Conservation (phyloP, 139 green algal species). For the Chlamydomonas sp. region DNA sequence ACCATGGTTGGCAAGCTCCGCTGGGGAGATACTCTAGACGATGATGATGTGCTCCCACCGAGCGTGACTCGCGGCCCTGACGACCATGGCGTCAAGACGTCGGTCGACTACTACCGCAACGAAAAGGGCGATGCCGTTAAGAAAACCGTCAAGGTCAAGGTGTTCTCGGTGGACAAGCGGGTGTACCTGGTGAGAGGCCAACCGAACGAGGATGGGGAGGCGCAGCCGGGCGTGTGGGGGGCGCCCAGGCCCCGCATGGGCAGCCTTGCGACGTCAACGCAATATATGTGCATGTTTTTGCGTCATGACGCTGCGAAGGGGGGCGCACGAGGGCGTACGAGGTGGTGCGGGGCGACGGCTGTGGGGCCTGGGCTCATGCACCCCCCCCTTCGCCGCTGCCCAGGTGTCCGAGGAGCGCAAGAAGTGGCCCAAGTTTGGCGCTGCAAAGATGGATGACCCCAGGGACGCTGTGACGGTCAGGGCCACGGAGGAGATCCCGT, state of each 20-base stretch:
- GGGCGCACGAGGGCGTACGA: too few species aligned
- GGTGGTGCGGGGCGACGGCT: too few species aligned
- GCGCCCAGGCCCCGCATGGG: neutral
- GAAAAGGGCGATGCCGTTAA: conserved; percentile 91
- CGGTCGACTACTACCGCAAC: conserved; percentile 83
- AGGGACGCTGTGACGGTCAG: conserved; percentile 72
- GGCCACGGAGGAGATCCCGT: conserved; percentile 84
- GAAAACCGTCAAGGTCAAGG: conserved; percentile 74
- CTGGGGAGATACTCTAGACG: conserved; percentile 87
- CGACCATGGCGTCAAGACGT: conserved; percentile 82
- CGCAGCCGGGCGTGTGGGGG: neutral
- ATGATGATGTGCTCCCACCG: conserved; percentile 65
- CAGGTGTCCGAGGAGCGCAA: conserved; percentile 60
- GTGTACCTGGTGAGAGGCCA: conserved; percentile 78
- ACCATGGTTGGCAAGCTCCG: conserved; percentile 29
- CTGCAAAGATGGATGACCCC: conserved; percentile 78
- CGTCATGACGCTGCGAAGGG: too few species aligned
- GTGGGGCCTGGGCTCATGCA: too few species aligned
- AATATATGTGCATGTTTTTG: too few species aligned
- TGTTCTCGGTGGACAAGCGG: conserved; percentile 87
- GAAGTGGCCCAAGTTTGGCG: conserved; percentile 82
- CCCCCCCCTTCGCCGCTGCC: neutral
- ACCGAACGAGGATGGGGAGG: too few species aligned
- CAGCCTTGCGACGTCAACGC: too few species aligned
- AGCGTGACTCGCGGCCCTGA: conserved; percentile 67